These are phyloP conservation scores for Cladosporium sp. DNA, from an alignment of 2,329 filamentous ascomycete genomes.

Conservation along the genomic window DNA sequence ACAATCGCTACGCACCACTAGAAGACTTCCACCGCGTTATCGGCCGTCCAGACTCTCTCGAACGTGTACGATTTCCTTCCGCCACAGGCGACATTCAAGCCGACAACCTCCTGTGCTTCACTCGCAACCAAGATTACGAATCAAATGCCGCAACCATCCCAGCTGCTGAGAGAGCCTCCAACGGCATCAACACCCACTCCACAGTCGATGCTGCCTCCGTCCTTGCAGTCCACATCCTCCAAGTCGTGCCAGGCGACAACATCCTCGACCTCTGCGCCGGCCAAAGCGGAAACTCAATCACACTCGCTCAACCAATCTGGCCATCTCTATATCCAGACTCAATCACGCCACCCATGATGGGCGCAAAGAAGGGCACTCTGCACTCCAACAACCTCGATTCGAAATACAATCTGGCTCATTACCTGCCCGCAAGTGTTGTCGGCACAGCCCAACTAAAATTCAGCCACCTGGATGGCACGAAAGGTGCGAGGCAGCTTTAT, in stretches of 20 bases:
- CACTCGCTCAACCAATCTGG: slow-evolving; percentile 39
- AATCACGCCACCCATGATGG: slow-evolving; percentile 9
- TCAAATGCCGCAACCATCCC: slow-evolving; percentile 28
- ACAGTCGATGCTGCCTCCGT: slow-evolving; percentile 39
- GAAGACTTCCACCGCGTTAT: slow-evolving; percentile 21
- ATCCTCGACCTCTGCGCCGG: slow-evolving; percentile 47
- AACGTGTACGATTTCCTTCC: slow-evolving; percentile 12
- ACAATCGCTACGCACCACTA: slow-evolving; percentile 33
- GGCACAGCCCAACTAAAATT: slow-evolving; percentile 24
- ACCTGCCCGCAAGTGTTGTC: slow-evolving; percentile 30
- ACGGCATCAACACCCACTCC: slow-evolving; percentile 34
- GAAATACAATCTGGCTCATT: slow-evolving; percentile 37
- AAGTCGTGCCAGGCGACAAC: slow-evolving; percentile 40
- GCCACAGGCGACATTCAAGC: slow-evolving; percentile 15
- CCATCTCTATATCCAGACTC: slow-evolving; percentile 26
- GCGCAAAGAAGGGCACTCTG: slow-evolving; percentile 35
- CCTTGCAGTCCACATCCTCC: slow-evolving; percentile 41
- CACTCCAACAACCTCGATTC: slow-evolving; percentile 43
- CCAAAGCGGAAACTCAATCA: slow-evolving; percentile 42
- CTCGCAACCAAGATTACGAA: neutral
- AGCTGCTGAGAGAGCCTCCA: slow-evolving; percentile 24
- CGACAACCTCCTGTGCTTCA: slow-evolving; percentile 12
- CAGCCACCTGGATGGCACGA: slow-evolving; percentile 30
- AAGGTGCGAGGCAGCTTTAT: slow-evolving; percentile 30
- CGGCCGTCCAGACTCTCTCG: neutral